Conservation (phyloP, 805 yeast species). For the Hanseniaspora mollemarum region DNA sequence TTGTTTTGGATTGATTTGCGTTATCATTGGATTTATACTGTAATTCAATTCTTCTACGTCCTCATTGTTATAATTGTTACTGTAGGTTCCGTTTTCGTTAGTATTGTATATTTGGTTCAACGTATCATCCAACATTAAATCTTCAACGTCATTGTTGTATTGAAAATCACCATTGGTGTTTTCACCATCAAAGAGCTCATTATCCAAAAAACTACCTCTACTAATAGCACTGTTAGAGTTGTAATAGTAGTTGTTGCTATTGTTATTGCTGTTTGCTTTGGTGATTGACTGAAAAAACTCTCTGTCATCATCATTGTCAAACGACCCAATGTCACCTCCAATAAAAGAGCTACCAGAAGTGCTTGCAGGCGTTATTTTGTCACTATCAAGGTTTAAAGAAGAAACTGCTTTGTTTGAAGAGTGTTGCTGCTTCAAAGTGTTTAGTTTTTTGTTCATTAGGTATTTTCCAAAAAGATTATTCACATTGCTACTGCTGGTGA, state of each 20-base stretch:
- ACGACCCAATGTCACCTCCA: neutral
- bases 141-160: slow-evolving; percentile 4
- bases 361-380: neutral
- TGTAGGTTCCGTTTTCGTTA: neutral
- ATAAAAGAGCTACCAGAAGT: neutral
- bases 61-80: neutral
- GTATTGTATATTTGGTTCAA: slow-evolving; percentile 5
- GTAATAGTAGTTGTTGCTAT: slow-evolving; percentile 9
- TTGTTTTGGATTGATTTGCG: slow-evolving; percentile 15
- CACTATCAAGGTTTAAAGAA: neutral
- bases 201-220: slow-evolving; percentile 11
- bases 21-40: slow-evolving; percentile 15
- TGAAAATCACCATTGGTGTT: neutral
- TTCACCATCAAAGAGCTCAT: neutral
- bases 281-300: slow-evolving; percentile 3
- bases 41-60: slow-evolving; percentile 4
- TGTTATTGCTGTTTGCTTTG: neutral
- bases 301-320: slow-evolving; percentile 10
- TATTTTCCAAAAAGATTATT: slow-evolving; percentile 12
- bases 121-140: slow-evolving; percentile 10
- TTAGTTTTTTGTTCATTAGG: slow-evolving; percentile 12
- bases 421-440: neutral
- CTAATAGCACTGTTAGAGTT: slow-evolving; percentile 12
- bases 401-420: neutral
- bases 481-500: neutral